Conservation (phyloP, 352 stramenopile species). For the Phytopythium helicoides region DNA sequence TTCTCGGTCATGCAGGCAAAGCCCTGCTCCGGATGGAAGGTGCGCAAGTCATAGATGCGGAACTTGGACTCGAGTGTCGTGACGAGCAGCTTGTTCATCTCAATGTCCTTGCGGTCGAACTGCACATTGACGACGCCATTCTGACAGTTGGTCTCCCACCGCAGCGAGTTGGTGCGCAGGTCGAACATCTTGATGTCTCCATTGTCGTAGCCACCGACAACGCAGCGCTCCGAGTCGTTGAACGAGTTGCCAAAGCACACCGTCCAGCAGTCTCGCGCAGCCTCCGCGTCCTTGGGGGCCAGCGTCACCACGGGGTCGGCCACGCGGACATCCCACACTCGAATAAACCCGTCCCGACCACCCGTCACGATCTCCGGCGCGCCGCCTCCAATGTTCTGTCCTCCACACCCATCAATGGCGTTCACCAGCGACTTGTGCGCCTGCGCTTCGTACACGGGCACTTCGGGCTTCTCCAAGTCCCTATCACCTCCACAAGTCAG, state of each 20-base stretch:
- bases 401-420: constrained; percentile 93
- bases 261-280: constrained; percentile 93
- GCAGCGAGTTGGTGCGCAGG: constrained; percentile 89
- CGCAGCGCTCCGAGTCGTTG: constrained; percentile 91
- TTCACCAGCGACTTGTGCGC: constrained; percentile 95
- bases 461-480: constrained; percentile 80
- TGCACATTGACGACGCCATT: constrained; percentile 96
- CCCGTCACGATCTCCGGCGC: constrained; percentile 94
- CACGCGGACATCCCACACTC: constrained; percentile 95
- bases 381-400: constrained; percentile 85
- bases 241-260: constrained; percentile 96
- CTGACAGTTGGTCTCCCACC: constrained; percentile 96
- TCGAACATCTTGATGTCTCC: constrained; percentile 98
- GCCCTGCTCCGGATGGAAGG: constrained; percentile 88
- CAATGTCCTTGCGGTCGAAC: constrained; percentile 96
- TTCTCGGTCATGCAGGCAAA: constrained; percentile 92
- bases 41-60: constrained; percentile 93
- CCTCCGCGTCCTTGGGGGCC: constrained; percentile 80
- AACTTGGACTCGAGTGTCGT: constrained; percentile 97
- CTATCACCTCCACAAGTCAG: too few relatives aligned
- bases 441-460: constrained; percentile 86
- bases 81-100: constrained; percentile 97
- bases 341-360: constrained; percentile 93
- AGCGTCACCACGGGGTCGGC: constrained; percentile 91
- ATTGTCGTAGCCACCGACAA: constrained; percentile 96